Percentiles rank a stretch among this genome's conserved stretches.
Evolutionary conservation across 23 red algal species (phyloP).

Genomic region (Gracilaria gracilis): DNA sequence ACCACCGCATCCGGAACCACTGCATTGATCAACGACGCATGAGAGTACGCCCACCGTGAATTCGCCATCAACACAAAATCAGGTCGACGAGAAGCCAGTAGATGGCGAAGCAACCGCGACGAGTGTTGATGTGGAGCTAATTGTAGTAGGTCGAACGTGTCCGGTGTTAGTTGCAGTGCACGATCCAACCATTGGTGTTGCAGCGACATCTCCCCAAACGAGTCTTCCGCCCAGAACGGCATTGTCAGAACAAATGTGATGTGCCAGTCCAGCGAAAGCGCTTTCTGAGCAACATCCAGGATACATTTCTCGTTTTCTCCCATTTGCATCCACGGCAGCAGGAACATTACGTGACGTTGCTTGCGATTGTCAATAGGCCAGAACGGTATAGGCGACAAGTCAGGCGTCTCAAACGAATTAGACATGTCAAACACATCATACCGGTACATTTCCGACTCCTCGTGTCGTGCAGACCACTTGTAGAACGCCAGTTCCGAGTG

Average conservation of each 20-base stretch:
- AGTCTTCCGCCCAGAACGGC: constrained; percentile 59
- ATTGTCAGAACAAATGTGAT: constrained; percentile 70
- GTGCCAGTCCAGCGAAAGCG: constrained; percentile 35
- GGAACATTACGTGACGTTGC: constrained; percentile 36
- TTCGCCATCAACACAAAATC: constrained; percentile 54
- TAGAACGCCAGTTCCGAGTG: constrained; percentile 48
- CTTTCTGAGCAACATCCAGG: constrained; percentile 53
- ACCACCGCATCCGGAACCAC: constrained; percentile 41
- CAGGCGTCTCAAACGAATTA: background rate
- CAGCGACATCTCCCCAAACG: constrained; percentile 46
- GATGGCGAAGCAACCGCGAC: constrained; percentile 25
- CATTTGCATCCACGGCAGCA: constrained; percentile 74
- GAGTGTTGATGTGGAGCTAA: constrained; percentile 40
- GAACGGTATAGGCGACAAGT: constrained; percentile 45
- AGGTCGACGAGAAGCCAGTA: constrained; percentile 55
- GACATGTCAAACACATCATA: constrained; percentile 19
- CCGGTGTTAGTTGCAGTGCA: constrained; percentile 37
- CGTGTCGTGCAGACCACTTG: constrained; percentile 56
- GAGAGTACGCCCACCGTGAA: constrained; percentile 63
- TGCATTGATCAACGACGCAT: constrained; percentile 34
- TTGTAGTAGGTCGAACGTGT: constrained; percentile 49
- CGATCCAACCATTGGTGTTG: constrained; percentile 54
- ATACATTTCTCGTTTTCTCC: constrained; percentile 70
- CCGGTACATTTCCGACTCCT: constrained; percentile 60
- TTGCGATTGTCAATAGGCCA: constrained; percentile 17